A percentile compares a stretch with the other conserved stretches of the same genome.
These are phyloP conservation scores for Cystoisospora suis DNA, from an alignment of 169 alveolate genomes.

Conservation along the genomic window DNA sequence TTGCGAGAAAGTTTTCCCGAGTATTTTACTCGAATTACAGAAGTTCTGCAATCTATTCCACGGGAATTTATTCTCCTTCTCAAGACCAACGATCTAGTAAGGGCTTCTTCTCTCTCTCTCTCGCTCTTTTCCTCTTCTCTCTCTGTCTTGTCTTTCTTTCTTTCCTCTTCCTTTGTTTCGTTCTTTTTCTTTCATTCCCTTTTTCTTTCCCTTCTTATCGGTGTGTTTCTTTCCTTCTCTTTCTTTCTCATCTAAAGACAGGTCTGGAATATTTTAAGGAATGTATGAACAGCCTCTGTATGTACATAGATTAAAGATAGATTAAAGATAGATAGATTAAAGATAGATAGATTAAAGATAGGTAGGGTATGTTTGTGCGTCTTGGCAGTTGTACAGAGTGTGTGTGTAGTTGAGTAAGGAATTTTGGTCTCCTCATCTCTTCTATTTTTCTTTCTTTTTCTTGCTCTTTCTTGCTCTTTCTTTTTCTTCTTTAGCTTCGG, in stretches of 20 bases:
- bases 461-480: background rate
- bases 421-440: background rate
- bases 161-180: no score
- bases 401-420: background rate
- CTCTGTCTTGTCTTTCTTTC: background rate
- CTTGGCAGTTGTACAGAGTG: background rate
- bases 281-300: background rate
- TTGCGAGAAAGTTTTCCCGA: conserved; percentile 55
- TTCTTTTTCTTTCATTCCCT: no score
- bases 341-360: background rate
- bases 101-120: background rate
- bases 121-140: no score
- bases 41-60: conserved; percentile 59
- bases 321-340: background rate
- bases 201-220: background rate
- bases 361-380: background rate
- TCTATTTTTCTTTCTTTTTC: background rate
- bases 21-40: conserved; percentile 59
- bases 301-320: background rate
- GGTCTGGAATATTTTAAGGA: background rate
- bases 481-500: conserved; percentile 49
- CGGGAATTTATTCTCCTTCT: conserved; percentile 51
- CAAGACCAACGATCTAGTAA: conserved; percentile 59
- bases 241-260: no score
- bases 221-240: background rate